Percentiles rank a stretch among this genome's conserved stretches.
Conservation (phyloP, 495 filamentous ascomycete genomes). For the Podospora australis region DNA sequence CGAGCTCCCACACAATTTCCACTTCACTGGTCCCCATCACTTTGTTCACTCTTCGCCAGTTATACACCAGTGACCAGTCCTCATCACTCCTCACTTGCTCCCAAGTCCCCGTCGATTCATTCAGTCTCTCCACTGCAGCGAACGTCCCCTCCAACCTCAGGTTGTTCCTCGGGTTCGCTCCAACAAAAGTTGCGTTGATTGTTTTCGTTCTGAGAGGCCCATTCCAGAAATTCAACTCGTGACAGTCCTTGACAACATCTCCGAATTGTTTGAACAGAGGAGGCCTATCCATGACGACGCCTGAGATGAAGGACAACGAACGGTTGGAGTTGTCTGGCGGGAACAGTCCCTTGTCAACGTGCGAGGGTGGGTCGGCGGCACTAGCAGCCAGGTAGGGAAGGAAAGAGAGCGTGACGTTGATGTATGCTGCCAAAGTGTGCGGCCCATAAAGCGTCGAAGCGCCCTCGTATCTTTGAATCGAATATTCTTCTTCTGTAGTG, state of each 20-base stretch:
- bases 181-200: slow-evolving; percentile 69
- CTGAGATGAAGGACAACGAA: slow-evolving; percentile 73
- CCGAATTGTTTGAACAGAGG: slow-evolving; percentile 71
- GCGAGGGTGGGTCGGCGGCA: slow-evolving; percentile 35
- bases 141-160: slow-evolving; percentile 73
- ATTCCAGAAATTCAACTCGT: too few relatives aligned
- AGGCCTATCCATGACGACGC: slow-evolving; percentile 68
- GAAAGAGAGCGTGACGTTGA: slow-evolving; percentile 71
- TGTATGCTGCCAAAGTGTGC: slow-evolving; percentile 84
- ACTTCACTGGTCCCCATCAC: slow-evolving; percentile 75
- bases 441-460: slow-evolving; percentile 92
- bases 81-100: slow-evolving; percentile 58
- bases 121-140: slow-evolving; percentile 65
- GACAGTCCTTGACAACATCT: slow-evolving; percentile 61
- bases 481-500: slow-evolving; percentile 85
- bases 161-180: slow-evolving; percentile 86
- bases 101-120: slow-evolving; percentile 49
- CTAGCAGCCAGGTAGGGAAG: slow-evolving; percentile 59
- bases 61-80: slow-evolving; percentile 76
- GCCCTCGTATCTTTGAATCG: slow-evolving; percentile 87
- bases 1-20: slow-evolving; percentile 72
- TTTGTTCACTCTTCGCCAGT: slow-evolving; percentile 69
- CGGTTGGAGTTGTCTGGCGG: slow-evolving; percentile 80
- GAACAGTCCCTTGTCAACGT: slow-evolving; percentile 47
- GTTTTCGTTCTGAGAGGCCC: too few relatives aligned